Evolutionary conservation across 169 alveolate genomes (phyloP).

Genomic region (Plasmodium relictum): DNA sequence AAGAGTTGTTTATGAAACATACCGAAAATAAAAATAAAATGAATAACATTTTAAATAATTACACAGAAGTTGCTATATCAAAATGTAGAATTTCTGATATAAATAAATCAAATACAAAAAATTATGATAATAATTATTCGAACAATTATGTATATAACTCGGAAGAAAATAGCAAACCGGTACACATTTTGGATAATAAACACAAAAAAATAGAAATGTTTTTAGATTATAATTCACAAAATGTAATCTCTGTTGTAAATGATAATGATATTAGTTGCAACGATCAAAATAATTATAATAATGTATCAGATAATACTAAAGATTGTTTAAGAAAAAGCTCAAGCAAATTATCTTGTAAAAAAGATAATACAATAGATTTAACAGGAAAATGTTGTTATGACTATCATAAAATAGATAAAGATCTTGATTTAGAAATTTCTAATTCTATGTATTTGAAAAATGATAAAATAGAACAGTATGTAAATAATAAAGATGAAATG

Average conservation of each 20-base stretch:
- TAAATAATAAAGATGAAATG: background rate
- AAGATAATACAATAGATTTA: background rate
- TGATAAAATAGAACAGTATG: background rate
- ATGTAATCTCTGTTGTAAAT: background rate
- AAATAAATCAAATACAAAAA: background rate
- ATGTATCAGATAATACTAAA: background rate
- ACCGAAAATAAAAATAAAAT: conserved; percentile 3
- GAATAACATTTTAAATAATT: background rate
- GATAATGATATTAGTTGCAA: background rate
- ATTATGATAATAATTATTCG: background rate
- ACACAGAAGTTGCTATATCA: background rate
- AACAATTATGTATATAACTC: background rate
- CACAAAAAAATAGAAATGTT: background rate
- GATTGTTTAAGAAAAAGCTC: background rate
- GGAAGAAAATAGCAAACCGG: background rate
- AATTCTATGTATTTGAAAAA: background rate
- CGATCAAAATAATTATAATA: background rate
- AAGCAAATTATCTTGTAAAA: background rate
- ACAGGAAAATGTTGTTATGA: background rate
- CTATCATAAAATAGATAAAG: background rate
- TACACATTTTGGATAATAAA: background rate
- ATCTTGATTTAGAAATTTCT: background rate
- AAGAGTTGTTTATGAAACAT: conserved; percentile 11
- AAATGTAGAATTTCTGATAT: background rate
- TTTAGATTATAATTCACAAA: background rate